Evolutionary conservation across 768 basidiomycete species (phyloP).

Genomic region (Guyanaporus albipodus): DNA sequence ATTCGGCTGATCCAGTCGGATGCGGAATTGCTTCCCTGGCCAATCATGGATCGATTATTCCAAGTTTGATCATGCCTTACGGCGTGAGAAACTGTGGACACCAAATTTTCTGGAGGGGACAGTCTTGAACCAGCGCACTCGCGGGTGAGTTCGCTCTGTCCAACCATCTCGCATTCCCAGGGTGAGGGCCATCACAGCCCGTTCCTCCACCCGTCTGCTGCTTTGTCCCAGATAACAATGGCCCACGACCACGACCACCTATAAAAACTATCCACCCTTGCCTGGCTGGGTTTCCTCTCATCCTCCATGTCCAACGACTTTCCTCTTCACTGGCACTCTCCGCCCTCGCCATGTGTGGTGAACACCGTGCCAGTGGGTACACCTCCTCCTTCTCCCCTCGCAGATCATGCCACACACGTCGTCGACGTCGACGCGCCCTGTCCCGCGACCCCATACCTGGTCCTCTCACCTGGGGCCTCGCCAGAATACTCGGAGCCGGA

Average conservation of each 20-base stretch:
- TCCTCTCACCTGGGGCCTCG: not conserved
- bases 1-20: conserved; percentile 82
- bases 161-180: conserved; percentile 77
- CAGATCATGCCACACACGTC: not conserved
- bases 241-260: not conserved
- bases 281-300: not conserved
- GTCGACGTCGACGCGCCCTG: conserved; percentile 10
- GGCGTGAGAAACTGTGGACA: conserved; percentile 60
- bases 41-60: conserved; percentile 83
- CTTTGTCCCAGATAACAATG: too few species aligned
- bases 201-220: conserved; percentile 47
- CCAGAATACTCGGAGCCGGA: not conserved
- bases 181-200: conserved; percentile 80
- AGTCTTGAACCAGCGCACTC: conserved; percentile 91
- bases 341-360: not conserved
- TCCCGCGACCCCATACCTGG: conserved; percentile 9
- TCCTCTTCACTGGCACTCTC: not conserved
- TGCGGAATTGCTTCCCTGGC: conserved; percentile 95
- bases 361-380: not conserved
- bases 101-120: conserved; percentile 96
- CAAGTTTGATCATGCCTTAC: conserved; percentile 64
- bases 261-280: conserved; percentile 9
- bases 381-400: conserved; percentile 6
- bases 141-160: conserved; percentile 53
- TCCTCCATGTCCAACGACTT: not conserved